phyloP scores from a whole-genome alignment of 805 yeast species.

The Saturnispora sekii region DNA sequence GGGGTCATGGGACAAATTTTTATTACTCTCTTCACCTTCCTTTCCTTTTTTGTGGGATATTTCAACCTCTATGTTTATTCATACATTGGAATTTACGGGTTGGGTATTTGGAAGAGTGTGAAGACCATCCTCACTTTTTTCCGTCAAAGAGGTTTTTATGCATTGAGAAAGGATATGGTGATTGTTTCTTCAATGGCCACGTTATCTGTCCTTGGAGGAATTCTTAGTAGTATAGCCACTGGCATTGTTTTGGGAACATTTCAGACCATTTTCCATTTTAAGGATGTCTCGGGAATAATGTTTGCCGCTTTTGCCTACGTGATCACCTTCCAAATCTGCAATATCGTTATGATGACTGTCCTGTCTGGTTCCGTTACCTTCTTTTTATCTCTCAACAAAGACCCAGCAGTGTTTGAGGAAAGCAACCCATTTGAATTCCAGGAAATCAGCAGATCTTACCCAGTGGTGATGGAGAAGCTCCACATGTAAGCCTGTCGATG shows the following conservation, averaged over 20 bases:
- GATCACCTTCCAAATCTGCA: conserved; percentile 63
- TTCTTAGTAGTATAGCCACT: conserved; percentile 32
- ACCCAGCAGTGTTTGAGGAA: conserved; percentile 72
- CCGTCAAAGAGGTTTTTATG: conserved; percentile 71
- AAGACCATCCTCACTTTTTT: conserved; percentile 68
- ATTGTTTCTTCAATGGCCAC: conserved; percentile 66
- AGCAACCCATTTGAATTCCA: conserved; percentile 49
- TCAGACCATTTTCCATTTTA: conserved; percentile 50
- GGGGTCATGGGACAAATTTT: conserved; percentile 10
- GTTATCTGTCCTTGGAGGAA: conserved; percentile 34
- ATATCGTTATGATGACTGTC: conserved; percentile 58
- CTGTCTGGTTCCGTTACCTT: conserved; percentile 75
- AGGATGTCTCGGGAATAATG: conserved; percentile 42
- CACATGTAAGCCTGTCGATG: not conserved
- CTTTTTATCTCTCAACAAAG: conserved; percentile 74
- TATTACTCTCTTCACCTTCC: not conserved
- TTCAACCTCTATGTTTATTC: conserved; percentile 84
- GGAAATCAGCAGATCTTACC: conserved; percentile 20
- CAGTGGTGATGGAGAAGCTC: conserved; percentile 15
- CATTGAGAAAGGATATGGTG: conserved; percentile 73
- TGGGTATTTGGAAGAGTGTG: conserved; percentile 60
- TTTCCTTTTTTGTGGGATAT: conserved; percentile 11
- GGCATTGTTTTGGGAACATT: conserved; percentile 61
- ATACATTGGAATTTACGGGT: conserved; percentile 82
- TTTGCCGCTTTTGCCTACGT: conserved; percentile 31